Evolutionary conservation across 345 rosid species (phyloP).

Genomic region (Erucastrum elatum): DNA sequence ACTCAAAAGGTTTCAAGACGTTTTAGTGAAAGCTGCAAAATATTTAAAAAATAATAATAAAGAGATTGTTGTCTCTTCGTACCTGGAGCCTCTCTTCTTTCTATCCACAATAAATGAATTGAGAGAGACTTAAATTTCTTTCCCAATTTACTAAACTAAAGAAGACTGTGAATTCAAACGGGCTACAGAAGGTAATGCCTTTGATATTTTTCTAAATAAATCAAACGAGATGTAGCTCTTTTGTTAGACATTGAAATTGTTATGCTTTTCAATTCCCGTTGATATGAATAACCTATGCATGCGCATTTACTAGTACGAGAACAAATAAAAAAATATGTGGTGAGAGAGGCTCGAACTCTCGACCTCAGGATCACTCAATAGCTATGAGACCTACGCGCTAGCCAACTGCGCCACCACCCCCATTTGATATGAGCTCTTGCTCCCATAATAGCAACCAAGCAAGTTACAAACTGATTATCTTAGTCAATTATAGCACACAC

Average conservation of each 20-base stretch:
- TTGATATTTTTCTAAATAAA: too few relatives aligned
- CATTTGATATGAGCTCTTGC: neutral
- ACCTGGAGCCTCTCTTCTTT: neutral
- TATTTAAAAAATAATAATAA: neutral
- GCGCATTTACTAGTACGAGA: neutral
- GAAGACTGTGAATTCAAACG: neutral
- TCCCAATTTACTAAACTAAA: neutral
- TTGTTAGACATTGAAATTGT: neutral
- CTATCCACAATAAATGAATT: neutral
- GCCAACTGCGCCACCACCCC: constrained; percentile 99
- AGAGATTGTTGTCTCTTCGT: neutral
- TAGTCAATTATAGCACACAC: too few relatives aligned
- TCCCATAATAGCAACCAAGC: neutral
- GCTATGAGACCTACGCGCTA: constrained; percentile 99
- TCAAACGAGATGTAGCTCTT: neutral
- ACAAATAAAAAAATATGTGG: constrained; percentile 43
- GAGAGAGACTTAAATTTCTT: neutral
- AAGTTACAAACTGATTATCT: too few relatives aligned
- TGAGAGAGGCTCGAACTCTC: constrained; percentile 97
- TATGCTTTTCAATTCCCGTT: neutral
- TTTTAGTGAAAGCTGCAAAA: neutral
- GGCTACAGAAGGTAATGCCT: neutral
- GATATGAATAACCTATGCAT: neutral
- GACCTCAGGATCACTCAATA: constrained; percentile 84
- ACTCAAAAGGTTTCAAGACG: neutral